Evolutionary conservation across 345 rosid species (phyloP), one percentile per base, ranked within the genome.

Genomic region (Eucalyptus sp.): DNA sequence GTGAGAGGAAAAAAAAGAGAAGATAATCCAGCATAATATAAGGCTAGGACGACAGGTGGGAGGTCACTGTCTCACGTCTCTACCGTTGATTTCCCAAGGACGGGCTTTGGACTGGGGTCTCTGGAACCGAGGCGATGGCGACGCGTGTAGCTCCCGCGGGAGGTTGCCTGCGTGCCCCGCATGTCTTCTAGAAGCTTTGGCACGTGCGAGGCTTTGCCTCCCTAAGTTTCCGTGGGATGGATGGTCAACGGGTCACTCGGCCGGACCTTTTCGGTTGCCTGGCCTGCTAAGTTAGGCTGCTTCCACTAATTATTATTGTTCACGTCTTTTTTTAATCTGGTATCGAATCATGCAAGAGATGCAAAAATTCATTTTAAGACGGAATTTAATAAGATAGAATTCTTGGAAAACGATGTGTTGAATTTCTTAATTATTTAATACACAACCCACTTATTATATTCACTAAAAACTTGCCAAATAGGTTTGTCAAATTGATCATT

Each of bases 171-270:
- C 22, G 83, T 3, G 81, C 22, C 25, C 1, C 76, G 22, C 46
- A 10, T 18, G 48, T 37, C 79, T 87, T 87, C 88, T 66, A 87
- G 88, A 87, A 87, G 44, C 44, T 41, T 76, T 66, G 80, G 88
- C 88, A 66, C 85, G 84, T 66, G 62, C 79, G 88, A 62, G 84
- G 10, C 58, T 17, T 48, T 10, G 27, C 49, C 4, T 49, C 15
- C 66, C 43, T 16, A 2, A 41, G 49, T 5, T 58, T 17, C 37
- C 68, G 44, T 3, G 20, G 50, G 16, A 16, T 1, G 44, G 37
- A 14, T 4, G 37, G 37, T 64, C 43, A 68, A 4, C 79, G 43
- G 79, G 43, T 31, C 43, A 8, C 16, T 68, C 43, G 13, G 80
- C 24, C 80, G 80, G 24, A 31, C 80, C 24, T 9, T 68, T 64